Conservation (phyloP, 1,284 basidiomycete genomes). For the Somion occarium region DNA sequence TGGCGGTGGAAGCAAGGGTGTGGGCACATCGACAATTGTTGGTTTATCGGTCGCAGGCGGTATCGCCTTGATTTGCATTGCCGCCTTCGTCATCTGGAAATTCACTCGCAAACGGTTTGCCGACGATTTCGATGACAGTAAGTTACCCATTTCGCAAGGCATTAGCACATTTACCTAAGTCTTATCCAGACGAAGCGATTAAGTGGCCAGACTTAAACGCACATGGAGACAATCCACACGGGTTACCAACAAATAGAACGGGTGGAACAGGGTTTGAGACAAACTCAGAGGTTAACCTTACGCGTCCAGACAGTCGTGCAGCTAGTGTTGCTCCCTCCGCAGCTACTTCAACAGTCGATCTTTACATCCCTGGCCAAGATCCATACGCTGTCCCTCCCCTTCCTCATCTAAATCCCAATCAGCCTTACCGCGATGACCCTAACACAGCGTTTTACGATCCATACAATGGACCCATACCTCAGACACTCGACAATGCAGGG, state of each 20-base stretch:
- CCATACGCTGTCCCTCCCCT: constrained; percentile 81
- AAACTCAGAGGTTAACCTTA: constrained; percentile 51
- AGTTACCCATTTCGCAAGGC: constrained; percentile 26
- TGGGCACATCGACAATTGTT: constrained; percentile 67
- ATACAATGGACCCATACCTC: constrained; percentile 67
- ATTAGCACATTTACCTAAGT: no score
- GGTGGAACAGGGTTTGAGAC: constrained; percentile 63
- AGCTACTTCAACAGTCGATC: constrained; percentile 44
- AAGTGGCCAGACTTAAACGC: constrained; percentile 83
- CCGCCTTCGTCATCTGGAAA: constrained; percentile 78
- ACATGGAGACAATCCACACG: constrained; percentile 43
- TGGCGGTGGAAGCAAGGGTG: constrained; percentile 23
- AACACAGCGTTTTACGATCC: constrained; percentile 60
- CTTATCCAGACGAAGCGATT: constrained; percentile 78
- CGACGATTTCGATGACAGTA: constrained; percentile 71
- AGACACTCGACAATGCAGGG: constrained; percentile 40
- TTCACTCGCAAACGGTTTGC: constrained; percentile 69
- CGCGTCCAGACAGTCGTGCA: constrained; percentile 38
- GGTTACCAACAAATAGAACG: constrained; percentile 58
- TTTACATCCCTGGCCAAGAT: constrained; percentile 38
- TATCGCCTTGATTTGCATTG: constrained; percentile 60
- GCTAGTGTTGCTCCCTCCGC: constrained; percentile 38
- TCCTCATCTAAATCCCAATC: constrained; percentile 73
- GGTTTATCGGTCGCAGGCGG: constrained; percentile 77
- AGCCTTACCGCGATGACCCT: constrained; percentile 71